Percentiles rank a stretch among this genome's conserved stretches.
Evolutionary conservation across 2,329 filamentous ascomycete genomes (phyloP).

Genomic region (Clonostachys sp.): DNA sequence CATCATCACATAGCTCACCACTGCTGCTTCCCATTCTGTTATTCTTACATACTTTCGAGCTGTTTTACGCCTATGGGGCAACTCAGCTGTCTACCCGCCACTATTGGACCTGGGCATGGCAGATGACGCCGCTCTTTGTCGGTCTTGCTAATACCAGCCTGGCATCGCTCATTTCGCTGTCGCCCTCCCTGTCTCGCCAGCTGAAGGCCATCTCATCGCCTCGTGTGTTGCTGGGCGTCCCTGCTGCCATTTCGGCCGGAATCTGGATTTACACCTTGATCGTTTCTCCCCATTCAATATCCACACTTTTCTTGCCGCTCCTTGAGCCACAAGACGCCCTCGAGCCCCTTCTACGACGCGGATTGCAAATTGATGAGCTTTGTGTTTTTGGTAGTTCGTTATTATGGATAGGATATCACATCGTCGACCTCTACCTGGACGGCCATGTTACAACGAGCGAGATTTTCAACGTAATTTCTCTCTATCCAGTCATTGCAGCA

Average conservation of each 20-base stretch:
- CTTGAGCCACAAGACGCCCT: not conserved
- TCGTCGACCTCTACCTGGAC: not conserved
- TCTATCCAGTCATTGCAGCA: not conserved
- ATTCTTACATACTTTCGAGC: not conserved
- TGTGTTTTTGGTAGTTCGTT: not conserved
- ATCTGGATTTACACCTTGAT: not conserved
- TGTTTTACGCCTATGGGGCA: not conserved
- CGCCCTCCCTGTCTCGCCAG: not conserved
- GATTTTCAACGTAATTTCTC: not conserved
- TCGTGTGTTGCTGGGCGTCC: not conserved
- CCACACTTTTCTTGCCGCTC: not conserved
- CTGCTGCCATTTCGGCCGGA: not conserved
- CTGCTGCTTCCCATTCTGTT: not conserved
- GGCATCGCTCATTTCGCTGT: not conserved
- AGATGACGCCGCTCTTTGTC: not conserved
- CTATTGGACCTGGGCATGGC: not conserved
- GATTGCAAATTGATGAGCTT: not conserved
- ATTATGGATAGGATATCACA: not conserved
- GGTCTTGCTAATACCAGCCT: not conserved
- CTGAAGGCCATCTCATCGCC: not conserved
- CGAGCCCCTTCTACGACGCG: not conserved
- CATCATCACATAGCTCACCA: not conserved
- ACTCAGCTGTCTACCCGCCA: not conserved
- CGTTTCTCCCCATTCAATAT: not conserved
- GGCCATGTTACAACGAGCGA: not conserved